These are phyloP conservation scores for Opeltia flavorubescens DNA, from an alignment of 495 filamentous ascomycete species.

Conservation along the genomic window DNA sequence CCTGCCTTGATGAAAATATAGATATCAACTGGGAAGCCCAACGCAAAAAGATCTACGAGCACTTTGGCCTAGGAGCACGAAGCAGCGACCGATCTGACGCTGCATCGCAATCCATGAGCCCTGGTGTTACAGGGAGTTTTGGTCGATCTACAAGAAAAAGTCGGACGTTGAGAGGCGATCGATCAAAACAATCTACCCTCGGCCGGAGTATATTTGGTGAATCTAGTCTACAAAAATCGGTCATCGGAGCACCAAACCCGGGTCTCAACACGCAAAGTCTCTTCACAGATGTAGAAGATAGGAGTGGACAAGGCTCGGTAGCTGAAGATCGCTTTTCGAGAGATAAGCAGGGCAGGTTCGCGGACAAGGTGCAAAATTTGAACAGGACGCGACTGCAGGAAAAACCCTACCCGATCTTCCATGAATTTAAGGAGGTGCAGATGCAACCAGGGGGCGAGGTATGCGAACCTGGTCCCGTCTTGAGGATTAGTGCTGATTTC, in stretches of 20 bases:
- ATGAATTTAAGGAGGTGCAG: constrained; percentile 61
- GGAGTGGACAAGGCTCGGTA: constrained; percentile 24
- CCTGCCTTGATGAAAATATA: constrained; percentile 84
- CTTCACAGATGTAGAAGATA: constrained; percentile 56
- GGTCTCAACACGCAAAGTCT: constrained; percentile 38
- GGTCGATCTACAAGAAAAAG: constrained; percentile 33
- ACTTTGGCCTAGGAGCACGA: constrained; percentile 74
- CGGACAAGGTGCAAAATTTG: constrained; percentile 59
- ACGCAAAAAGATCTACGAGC: constrained; percentile 80
- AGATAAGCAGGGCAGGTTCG: constrained; percentile 67
- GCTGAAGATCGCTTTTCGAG: constrained; percentile 57
- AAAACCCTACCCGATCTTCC: constrained; percentile 50
- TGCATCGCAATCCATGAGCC: constrained; percentile 20
- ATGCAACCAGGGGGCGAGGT: constrained; percentile 49
- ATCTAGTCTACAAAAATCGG: constrained; percentile 59
- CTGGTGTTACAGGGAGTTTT: constrained; percentile 36
- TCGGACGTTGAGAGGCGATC: constrained; percentile 31
- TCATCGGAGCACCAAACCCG: constrained; percentile 62
- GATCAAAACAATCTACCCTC: constrained; percentile 24
- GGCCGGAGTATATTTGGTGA: constrained; percentile 56
- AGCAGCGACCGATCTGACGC: constrained; percentile 33
- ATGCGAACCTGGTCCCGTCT: constrained; percentile 18
- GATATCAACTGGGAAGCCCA: constrained; percentile 93
- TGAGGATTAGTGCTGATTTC: neutral
- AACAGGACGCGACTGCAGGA: constrained; percentile 57